phyloP scores from a whole-genome alignment of 2,329 filamentous ascomycete genomes.

The Camptophora hylomeconis region DNA sequence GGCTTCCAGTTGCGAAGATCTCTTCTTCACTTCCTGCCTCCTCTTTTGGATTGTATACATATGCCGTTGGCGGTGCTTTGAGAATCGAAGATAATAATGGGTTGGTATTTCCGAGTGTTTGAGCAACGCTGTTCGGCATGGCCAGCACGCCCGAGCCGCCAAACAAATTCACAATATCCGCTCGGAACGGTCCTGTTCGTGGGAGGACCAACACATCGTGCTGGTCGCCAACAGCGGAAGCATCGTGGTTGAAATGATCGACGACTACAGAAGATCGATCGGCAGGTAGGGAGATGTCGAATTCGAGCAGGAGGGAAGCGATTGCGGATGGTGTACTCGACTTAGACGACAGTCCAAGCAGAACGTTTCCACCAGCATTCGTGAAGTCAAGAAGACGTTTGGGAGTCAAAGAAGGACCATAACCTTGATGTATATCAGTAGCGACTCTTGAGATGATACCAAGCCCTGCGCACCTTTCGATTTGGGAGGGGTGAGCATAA shows the following conservation, averaged over 20 bases:
- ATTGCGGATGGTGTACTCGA: constrained; percentile 58
- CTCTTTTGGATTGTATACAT: constrained; percentile 89
- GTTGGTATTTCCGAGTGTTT: constrained; percentile 62
- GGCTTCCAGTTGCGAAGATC: constrained; percentile 68
- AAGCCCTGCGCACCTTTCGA: constrained; percentile 55
- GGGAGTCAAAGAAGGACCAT: constrained; percentile 78
- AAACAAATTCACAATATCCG: constrained; percentile 68
- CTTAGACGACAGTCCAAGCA: constrained; percentile 68
- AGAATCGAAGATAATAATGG: constrained; percentile 70
- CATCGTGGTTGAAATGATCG: constrained; percentile 93
- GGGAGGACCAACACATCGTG: constrained; percentile 81
- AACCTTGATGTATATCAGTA: constrained; percentile 38
- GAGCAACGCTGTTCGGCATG: constrained; percentile 70
- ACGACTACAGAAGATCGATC: constrained; percentile 78
- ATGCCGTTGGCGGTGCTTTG: constrained; percentile 70
- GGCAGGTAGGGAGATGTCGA: constrained; percentile 75
- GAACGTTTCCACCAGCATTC: constrained; percentile 81
- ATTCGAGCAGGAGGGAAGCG: constrained; percentile 66
- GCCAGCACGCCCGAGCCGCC: constrained; percentile 56
- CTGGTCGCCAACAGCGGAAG: constrained; percentile 58
- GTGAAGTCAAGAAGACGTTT: constrained; percentile 80
- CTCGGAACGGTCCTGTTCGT: constrained; percentile 49
- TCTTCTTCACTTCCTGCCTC: constrained; percentile 58
- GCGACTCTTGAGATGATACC: background rate
- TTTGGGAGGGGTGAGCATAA: constrained; percentile 77